Conservation (phyloP, 306 rosid species). For the Cucurbita pepo region DNA sequence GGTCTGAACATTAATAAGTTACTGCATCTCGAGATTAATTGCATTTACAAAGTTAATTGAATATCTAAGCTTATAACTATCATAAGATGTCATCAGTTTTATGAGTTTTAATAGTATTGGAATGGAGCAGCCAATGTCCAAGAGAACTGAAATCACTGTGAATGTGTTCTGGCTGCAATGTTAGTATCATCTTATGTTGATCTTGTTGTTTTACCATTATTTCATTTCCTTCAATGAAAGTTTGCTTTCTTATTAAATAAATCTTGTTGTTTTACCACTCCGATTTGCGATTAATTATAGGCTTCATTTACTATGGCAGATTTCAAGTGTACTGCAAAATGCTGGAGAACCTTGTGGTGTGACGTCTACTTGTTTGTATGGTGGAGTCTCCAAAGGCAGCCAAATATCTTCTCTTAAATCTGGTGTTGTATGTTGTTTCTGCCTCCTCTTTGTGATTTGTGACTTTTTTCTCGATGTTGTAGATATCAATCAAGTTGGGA, state of each 20-base stretch:
- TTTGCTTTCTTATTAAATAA: neutral
- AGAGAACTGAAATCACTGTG: too few relatives aligned
- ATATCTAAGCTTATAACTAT: too few relatives aligned
- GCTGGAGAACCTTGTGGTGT: constrained; percentile 79
- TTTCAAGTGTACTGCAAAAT: constrained; percentile 71
- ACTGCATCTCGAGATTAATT: too few relatives aligned
- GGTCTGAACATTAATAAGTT: too few relatives aligned
- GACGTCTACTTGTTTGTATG: constrained; percentile 60
- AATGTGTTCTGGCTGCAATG: neutral
- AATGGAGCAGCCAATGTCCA: too few relatives aligned
- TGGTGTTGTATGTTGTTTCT: constrained; percentile 62
- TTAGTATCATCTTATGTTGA: neutral
- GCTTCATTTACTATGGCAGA: constrained; percentile 32
- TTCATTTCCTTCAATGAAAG: neutral
- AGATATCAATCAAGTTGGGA: neutral
- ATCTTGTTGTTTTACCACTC: neutral
- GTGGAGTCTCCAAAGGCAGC: constrained; percentile 85
- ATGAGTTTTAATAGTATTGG: too few relatives aligned
- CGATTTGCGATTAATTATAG: constrained; percentile 1
- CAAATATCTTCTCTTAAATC: constrained; percentile 69
- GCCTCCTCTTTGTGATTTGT: constrained; percentile 7
- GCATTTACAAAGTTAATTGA: too few relatives aligned
- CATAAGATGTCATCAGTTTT: too few relatives aligned
- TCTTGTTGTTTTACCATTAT: neutral
- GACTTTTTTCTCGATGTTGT: neutral